A percentile compares a stretch with the other conserved stretches of the same genome.
Evolutionary conservation across 306 rosid species (phyloP).

Genomic region (Erythrophleum fordii): DNA sequence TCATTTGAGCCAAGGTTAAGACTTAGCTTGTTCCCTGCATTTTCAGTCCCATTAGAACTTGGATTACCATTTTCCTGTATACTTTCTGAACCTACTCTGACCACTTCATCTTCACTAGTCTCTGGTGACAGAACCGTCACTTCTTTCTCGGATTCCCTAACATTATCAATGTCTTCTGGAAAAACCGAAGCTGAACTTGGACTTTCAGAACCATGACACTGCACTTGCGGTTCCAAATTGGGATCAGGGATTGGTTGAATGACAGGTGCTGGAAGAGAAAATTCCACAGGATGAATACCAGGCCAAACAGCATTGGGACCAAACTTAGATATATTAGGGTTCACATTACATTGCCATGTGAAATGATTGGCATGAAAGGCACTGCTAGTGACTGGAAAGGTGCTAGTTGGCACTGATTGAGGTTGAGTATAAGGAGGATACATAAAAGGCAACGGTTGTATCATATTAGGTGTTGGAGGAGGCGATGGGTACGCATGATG

Average conservation of each 20-base stretch:
- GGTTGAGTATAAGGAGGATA: conserved; percentile 83
- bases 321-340: conserved; percentile 65
- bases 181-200: conserved; percentile 50
- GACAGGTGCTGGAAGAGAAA: conserved; percentile 73
- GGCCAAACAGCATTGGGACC: conserved; percentile 77
- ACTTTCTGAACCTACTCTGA: conserved; percentile 51
- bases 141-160: conserved; percentile 58
- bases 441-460: conserved; percentile 84
- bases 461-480: conserved; percentile 90
- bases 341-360: conserved; percentile 82
- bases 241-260: conserved; percentile 60
- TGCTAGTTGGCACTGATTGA: conserved; percentile 73
- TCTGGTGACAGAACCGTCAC: conserved; percentile 46
- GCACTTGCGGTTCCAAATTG: conserved; percentile 55
- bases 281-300: conserved; percentile 82
- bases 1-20: conserved; percentile 40
- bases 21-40: conserved; percentile 44
- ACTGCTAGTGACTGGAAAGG: conserved; percentile 68
- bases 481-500: conserved; percentile 92
- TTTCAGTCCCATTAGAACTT: conserved; percentile 49
- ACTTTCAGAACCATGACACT: conserved; percentile 50
- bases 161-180: conserved; percentile 56
- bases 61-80: conserved; percentile 61
- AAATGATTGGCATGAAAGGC: conserved; percentile 84
- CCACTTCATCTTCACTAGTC: conserved; percentile 50